A percentile compares a stretch with the other conserved stretches of the same genome.
Evolutionary conservation across 331 rosid genomes (phyloP).

Genomic region (Phaseolus coccineus): DNA sequence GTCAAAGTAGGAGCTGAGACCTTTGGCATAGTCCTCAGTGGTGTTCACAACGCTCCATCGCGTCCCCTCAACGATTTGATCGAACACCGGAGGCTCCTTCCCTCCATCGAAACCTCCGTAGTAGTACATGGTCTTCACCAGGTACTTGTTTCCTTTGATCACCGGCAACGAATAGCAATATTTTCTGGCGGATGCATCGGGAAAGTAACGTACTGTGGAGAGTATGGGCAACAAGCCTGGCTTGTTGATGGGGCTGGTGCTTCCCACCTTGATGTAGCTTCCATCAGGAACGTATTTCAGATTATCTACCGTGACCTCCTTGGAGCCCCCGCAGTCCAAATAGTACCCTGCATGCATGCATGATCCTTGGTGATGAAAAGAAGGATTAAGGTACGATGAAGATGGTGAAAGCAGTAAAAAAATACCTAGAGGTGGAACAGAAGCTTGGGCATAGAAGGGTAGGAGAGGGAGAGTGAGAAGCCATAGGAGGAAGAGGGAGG

Average conservation of each 20-base stretch:
- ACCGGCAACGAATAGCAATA: constrained; percentile 71
- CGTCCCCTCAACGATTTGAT: constrained; percentile 91
- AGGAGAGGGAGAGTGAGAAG: constrained; percentile 60
- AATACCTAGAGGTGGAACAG: constrained; percentile 61
- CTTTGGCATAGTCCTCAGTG: constrained; percentile 70
- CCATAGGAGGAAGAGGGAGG: constrained; percentile 66
- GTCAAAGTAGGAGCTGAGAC: constrained; percentile 79
- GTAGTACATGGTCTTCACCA: constrained; percentile 69
- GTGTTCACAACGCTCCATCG: constrained; percentile 77
- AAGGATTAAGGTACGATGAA: background rate
- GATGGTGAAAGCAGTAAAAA: constrained; percentile 7
- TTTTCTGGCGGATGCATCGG: constrained; percentile 61
- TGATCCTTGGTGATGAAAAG: background rate
- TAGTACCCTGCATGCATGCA: constrained; percentile 62
- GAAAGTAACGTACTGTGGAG: constrained; percentile 74
- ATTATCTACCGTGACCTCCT: constrained; percentile 47
- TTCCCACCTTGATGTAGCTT: constrained; percentile 64
- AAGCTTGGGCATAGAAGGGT: constrained; percentile 38
- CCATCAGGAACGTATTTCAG: constrained; percentile 63
- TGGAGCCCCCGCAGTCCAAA: constrained; percentile 64
- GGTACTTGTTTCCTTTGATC: constrained; percentile 60
- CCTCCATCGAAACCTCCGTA: constrained; percentile 85
- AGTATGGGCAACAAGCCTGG: constrained; percentile 62
- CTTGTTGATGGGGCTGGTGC: constrained; percentile 40
- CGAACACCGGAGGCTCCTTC: constrained; percentile 79